Percentiles rank a stretch among this genome's conserved stretches.
These are phyloP conservation scores for Mollisia scopiformis DNA, from an alignment of 2,329 filamentous ascomycete species.

Conservation along the genomic window DNA sequence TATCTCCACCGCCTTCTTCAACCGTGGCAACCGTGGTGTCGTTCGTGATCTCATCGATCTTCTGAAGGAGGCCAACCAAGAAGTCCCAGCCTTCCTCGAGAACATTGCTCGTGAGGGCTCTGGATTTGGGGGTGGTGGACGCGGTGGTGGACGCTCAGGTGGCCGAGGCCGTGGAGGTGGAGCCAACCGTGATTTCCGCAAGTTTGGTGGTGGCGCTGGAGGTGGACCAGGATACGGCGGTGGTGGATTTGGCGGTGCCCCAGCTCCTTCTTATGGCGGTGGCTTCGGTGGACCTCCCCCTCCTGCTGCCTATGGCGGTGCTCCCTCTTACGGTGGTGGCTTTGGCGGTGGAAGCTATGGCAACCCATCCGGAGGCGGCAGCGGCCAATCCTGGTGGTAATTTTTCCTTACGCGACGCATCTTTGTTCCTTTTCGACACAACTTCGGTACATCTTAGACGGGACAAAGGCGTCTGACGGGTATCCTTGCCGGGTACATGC, in stretches of 20 bases:
- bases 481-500: constrained; percentile 27
- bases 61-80: constrained; percentile 98
- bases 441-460: constrained; percentile 27
- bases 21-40: constrained; percentile 97
- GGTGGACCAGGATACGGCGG: constrained; percentile 49
- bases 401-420: constrained; percentile 24
- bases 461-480: constrained; percentile 32
- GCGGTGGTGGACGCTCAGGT: constrained; percentile 66
- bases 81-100: constrained; percentile 92
- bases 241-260: constrained; percentile 49
- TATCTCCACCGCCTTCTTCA: constrained; percentile 99
- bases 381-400: constrained; percentile 59
- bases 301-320: constrained; percentile 53
- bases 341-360: constrained; percentile 56
- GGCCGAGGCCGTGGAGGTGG: constrained; percentile 69
- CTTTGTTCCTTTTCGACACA: constrained; percentile 28
- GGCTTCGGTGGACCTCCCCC: constrained; percentile 47
- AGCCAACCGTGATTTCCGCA: constrained; percentile 89
- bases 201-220: constrained; percentile 62
- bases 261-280: constrained; percentile 52
- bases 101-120: constrained; percentile 94
- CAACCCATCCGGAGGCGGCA: constrained; percentile 53
- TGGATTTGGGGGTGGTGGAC: constrained; percentile 72
- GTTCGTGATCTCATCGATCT: constrained; percentile 97
- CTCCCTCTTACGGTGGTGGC: constrained; percentile 51